Evolutionary conservation across 2,329 filamentous ascomycete genomes (phyloP).

Genomic region (Fusarium xylarioides): DNA sequence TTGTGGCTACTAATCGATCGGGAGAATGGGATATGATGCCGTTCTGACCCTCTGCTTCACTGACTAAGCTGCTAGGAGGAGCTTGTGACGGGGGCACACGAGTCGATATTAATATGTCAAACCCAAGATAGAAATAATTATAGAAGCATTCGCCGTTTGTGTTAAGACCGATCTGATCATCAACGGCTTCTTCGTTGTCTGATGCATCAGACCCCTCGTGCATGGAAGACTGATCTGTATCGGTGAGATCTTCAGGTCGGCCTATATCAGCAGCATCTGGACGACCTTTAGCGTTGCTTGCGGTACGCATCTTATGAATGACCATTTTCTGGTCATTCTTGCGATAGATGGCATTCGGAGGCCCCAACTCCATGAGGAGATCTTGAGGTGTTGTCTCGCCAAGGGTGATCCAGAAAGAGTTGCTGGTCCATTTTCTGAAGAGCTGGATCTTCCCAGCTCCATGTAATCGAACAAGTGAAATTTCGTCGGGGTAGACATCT

Average conservation of each 20-base stretch:
- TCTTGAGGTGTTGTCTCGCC: conserved; percentile 93
- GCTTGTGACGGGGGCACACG: conserved; percentile 71
- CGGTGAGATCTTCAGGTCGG: conserved; percentile 67
- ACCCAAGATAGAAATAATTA: conserved; percentile 96
- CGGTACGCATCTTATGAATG: conserved; percentile 75
- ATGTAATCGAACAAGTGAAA: conserved; percentile 81
- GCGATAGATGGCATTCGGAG: conserved; percentile 92
- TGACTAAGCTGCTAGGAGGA: conserved; percentile 54
- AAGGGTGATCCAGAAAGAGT: conserved; percentile 75
- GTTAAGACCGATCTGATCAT: conserved; percentile 63
- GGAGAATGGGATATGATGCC: conserved; percentile 55
- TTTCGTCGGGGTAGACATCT: conserved; percentile 86
- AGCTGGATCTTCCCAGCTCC: conserved; percentile 83
- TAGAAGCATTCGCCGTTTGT: conserved; percentile 84
- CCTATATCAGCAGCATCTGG: conserved; percentile 55
- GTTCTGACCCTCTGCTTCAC: conserved; percentile 38
- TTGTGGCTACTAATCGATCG: conserved; percentile 83
- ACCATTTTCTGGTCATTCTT: conserved; percentile 90
- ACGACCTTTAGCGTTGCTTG: conserved; percentile 60
- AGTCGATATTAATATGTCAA: conserved; percentile 90
- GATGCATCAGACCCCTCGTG: conserved; percentile 76
- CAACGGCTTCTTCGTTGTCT: conserved; percentile 65
- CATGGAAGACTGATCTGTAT: conserved; percentile 79
- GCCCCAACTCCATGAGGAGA: conserved; percentile 86
- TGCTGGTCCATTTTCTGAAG: conserved; percentile 73